These are phyloP conservation scores for Zychaea mexicana DNA, from an alignment of 371 early-diverging fungal genomes.

Conservation along the genomic window DNA sequence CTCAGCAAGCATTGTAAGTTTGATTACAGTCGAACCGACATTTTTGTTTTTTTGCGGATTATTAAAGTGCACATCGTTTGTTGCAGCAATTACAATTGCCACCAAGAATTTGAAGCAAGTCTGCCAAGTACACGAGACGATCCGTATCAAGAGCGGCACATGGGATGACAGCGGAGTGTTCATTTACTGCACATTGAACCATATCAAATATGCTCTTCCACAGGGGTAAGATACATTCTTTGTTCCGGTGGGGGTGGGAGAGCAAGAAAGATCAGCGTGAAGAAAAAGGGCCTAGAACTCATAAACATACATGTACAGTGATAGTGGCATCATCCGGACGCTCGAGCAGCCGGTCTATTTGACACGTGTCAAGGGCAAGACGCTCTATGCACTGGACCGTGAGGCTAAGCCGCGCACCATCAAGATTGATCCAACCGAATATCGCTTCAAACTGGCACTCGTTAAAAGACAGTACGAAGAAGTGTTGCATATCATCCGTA, in stretches of 20 bases:
- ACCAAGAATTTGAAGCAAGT: slow-evolving; percentile 84
- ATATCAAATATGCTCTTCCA: slow-evolving; percentile 95
- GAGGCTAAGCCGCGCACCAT: slow-evolving; percentile 84
- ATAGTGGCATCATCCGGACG: slow-evolving; percentile 94
- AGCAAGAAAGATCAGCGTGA: neutral
- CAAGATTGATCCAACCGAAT: slow-evolving; percentile 96
- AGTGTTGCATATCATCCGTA: slow-evolving; percentile 92
- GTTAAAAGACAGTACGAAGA: slow-evolving; percentile 87
- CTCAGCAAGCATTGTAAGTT: slow-evolving; percentile 87
- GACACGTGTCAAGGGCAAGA: slow-evolving; percentile 82
- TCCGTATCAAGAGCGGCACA: slow-evolving; percentile 94
- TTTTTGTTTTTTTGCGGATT: neutral
- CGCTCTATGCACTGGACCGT: slow-evolving; percentile 85
- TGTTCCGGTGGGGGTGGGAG: neutral
- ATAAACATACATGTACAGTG: slow-evolving; percentile 46
- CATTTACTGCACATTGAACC: slow-evolving; percentile 97
- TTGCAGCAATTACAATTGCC: slow-evolving; percentile 80
- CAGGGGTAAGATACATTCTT: slow-evolving; percentile 66
- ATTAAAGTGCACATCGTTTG: neutral
- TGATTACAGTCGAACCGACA: neutral
- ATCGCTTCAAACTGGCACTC: slow-evolving; percentile 95
- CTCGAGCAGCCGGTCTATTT: slow-evolving; percentile 94
- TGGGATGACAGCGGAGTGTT: slow-evolving; percentile 94
- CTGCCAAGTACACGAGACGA: slow-evolving; percentile 92
- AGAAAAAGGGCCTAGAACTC: neutral